phyloP scores from a whole-genome alignment of 495 filamentous ascomycete genomes.

The Rhizodiscina lignyota region DNA sequence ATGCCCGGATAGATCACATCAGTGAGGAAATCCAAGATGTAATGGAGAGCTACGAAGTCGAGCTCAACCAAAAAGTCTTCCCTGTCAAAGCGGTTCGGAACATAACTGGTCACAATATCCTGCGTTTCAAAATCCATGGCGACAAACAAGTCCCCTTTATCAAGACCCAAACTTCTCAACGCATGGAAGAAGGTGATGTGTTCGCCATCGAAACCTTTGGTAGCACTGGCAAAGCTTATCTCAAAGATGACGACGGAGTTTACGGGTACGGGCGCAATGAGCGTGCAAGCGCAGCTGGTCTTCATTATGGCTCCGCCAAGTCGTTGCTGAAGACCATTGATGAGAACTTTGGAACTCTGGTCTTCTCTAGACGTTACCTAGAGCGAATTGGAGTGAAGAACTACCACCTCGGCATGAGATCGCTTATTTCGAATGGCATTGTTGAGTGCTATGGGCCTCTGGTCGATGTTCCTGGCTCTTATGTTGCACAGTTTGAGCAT shows the following conservation, averaged over 20 bases:
- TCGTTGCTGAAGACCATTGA: conserved; percentile 69
- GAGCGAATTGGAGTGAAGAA: conserved; percentile 78
- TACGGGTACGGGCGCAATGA: conserved; percentile 36
- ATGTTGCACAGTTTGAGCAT: conserved; percentile 47
- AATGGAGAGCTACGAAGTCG: conserved; percentile 82
- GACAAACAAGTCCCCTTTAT: conserved; percentile 82
- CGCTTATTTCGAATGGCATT: conserved; percentile 33
- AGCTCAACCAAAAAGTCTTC: conserved; percentile 57
- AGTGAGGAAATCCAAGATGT: conserved; percentile 65
- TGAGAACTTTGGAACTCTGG: conserved; percentile 82
- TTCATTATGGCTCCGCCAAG: conserved; percentile 50
- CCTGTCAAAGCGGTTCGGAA: conserved; percentile 78
- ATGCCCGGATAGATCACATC: conserved; percentile 62
- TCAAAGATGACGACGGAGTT: conserved; percentile 54
- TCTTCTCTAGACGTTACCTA: conserved; percentile 72
- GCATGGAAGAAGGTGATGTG: conserved; percentile 85
- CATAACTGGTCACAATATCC: conserved; percentile 79
- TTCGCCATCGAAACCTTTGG: conserved; percentile 94
- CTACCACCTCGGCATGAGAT: conserved; percentile 51
- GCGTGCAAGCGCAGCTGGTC: conserved; percentile 43
- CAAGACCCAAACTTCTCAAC: conserved; percentile 53
- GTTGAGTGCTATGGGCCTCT: conserved; percentile 37
- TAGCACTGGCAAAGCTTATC: conserved; percentile 75
- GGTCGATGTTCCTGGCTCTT: conserved; percentile 37
- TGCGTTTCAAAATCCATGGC: conserved; percentile 75